Evolutionary conservation across 2,329 filamentous ascomycete species (phyloP).

Genomic region (Arthrobotrys megalospora): DNA sequence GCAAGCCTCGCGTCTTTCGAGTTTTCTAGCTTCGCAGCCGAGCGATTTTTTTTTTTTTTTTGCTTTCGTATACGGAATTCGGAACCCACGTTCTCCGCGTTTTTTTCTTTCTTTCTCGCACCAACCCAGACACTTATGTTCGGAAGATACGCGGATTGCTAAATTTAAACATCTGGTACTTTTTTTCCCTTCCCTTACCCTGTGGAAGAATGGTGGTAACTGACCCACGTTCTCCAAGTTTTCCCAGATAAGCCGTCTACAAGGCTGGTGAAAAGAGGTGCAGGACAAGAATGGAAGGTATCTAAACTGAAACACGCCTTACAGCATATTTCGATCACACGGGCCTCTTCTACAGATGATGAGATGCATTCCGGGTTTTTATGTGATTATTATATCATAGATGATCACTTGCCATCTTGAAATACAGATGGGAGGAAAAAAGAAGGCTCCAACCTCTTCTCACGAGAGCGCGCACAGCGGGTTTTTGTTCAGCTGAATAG

Average conservation of each 20-base stretch:
- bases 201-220: background rate
- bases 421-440: background rate
- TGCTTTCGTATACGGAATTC: constrained; percentile 7
- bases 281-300: constrained; percentile 41
- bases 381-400: constrained; percentile 55
- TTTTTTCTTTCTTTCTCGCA: background rate
- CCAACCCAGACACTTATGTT: constrained; percentile 4
- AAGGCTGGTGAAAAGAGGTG: constrained; percentile 27
- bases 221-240: background rate
- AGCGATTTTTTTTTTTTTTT: constrained; percentile 15
- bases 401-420: constrained; percentile 43
- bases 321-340: constrained; percentile 36
- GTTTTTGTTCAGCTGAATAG: constrained; percentile 16
- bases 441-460: constrained; percentile 26
- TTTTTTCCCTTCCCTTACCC: background rate
- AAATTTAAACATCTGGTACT: constrained; percentile 33
- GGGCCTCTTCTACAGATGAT: background rate
- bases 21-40: constrained; percentile 18
- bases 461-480: constrained; percentile 2
- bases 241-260: constrained; percentile 10
- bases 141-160: constrained; percentile 34
- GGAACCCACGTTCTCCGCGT: constrained; percentile 29
- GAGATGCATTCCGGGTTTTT: constrained; percentile 27
- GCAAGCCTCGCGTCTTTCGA: constrained; percentile 15
- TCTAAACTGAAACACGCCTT: constrained; percentile 35